Conservation (phyloP, 1,284 basidiomycete genomes). For the Trametes versicolor region DNA sequence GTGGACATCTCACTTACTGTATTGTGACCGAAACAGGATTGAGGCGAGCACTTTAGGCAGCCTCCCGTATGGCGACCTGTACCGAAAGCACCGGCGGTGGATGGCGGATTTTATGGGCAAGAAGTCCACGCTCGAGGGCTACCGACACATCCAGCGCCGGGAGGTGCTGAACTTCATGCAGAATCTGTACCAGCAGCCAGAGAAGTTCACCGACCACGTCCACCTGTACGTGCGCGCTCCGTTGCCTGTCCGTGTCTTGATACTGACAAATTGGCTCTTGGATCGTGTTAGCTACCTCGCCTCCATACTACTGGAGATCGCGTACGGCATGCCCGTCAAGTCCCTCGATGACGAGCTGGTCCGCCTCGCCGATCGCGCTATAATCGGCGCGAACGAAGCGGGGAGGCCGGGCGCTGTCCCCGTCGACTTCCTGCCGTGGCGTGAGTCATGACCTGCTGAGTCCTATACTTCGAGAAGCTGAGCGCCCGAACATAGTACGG, state of each 20-base stretch:
- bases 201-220: conserved; percentile 36
- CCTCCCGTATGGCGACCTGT: conserved; percentile 40
- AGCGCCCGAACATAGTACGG: conserved; percentile 20
- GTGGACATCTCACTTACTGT: not conserved
- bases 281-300: conserved; percentile 24
- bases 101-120: conserved; percentile 40
- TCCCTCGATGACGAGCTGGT: conserved; percentile 37
- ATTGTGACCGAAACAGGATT: conserved; percentile 32
- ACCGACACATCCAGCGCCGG: conserved; percentile 37
- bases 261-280: not conserved
- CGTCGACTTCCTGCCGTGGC: conserved; percentile 37
- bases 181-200: conserved; percentile 36
- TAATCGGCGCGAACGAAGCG: conserved; percentile 33
- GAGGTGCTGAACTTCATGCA: conserved; percentile 39
- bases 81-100: conserved; percentile 45
- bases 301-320: conserved; percentile 35
- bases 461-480: not conserved
- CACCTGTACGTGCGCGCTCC: conserved; percentile 32
- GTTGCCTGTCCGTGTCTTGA: not conserved
- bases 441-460: conserved; percentile 9
- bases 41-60: conserved; percentile 33
- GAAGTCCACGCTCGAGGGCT: conserved; percentile 33
- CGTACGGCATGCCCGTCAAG: conserved; percentile 38
- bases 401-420: conserved; percentile 26
- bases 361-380: conserved; percentile 54